Percentiles rank a stretch among this genome's conserved stretches.
These are phyloP conservation scores for Megacollybia platyphylla DNA, from an alignment of 1,284 basidiomycete genomes.

Conservation along the genomic window DNA sequence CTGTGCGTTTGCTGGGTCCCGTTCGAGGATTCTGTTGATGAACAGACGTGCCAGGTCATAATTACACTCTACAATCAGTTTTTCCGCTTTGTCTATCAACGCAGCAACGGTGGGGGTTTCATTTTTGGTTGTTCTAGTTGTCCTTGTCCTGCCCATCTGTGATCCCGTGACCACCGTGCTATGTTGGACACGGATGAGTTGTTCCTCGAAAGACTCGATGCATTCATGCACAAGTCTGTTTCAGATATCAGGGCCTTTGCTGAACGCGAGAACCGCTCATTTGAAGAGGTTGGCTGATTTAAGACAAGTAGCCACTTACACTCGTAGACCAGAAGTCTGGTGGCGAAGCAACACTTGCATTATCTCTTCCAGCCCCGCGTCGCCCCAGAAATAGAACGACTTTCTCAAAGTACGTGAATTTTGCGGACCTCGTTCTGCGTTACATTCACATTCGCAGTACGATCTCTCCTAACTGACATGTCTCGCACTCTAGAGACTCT, in stretches of 20 bases:
- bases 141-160: conserved; percentile 54
- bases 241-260: conserved; percentile 46
- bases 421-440: too few species aligned
- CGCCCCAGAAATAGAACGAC: neutral
- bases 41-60: conserved; percentile 75
- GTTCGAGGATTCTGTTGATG: conserved; percentile 54
- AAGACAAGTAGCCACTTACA: conserved; percentile 1
- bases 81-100: conserved; percentile 65
- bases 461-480: conserved; percentile 28
- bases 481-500: conserved; percentile 41
- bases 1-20: conserved; percentile 52
- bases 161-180: neutral
- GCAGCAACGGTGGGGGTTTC: conserved; percentile 28
- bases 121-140: conserved; percentile 33
- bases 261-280: conserved; percentile 39
- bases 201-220: conserved; percentile 47
- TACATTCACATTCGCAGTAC: conserved; percentile 18
- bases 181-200: conserved; percentile 23
- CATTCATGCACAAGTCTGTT: conserved; percentile 43
- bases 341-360: conserved; percentile 46
- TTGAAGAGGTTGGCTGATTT: conserved; percentile 37
- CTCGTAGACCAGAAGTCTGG: conserved; percentile 33
- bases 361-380: conserved; percentile 29
- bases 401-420: neutral
- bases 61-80: conserved; percentile 71